These are phyloP conservation scores for Yamadazyma membranifaciens DNA, from an alignment of 1,139 yeast species.

Conservation along the genomic window DNA sequence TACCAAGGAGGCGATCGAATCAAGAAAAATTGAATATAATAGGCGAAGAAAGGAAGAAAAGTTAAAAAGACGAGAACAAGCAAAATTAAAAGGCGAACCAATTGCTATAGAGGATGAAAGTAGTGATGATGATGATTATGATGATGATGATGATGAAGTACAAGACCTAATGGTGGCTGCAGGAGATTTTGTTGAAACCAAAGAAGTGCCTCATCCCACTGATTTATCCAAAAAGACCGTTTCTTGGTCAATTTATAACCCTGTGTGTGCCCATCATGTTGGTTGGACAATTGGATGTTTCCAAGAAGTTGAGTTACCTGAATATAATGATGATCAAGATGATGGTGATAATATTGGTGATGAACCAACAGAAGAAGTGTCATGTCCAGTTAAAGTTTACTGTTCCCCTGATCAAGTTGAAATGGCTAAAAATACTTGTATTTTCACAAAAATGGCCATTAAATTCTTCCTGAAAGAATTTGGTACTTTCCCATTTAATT, in stretches of 20 bases:
- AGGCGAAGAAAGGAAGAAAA: constrained; percentile 17
- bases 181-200: constrained; percentile 60
- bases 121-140: constrained; percentile 30
- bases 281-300: constrained; percentile 97
- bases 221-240: constrained; percentile 75
- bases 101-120: constrained; percentile 19
- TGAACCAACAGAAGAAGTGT: constrained; percentile 27
- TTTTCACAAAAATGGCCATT: constrained; percentile 73
- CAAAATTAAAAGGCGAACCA: constrained; percentile 3
- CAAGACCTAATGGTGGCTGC: constrained; percentile 70
- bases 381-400: constrained; percentile 55
- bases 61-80: constrained; percentile 6
- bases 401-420: constrained; percentile 55
- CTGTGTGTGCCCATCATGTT: constrained; percentile 92
- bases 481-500: constrained; percentile 90
- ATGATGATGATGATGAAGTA: constrained; percentile 49
- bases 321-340: constrained; percentile 39
- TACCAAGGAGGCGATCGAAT: constrained; percentile 22
- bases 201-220: constrained; percentile 47
- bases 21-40: constrained; percentile 15
- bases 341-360: constrained; percentile 32
- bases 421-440: constrained; percentile 70
- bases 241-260: constrained; percentile 77
- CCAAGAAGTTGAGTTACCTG: constrained; percentile 53
- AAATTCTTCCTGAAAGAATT: constrained; percentile 84